A percentile compares a stretch with the other conserved stretches of the same genome.
Conservation (phyloP, 2,329 filamentous ascomycete genomes). For the Monosporascus sp. region DNA sequence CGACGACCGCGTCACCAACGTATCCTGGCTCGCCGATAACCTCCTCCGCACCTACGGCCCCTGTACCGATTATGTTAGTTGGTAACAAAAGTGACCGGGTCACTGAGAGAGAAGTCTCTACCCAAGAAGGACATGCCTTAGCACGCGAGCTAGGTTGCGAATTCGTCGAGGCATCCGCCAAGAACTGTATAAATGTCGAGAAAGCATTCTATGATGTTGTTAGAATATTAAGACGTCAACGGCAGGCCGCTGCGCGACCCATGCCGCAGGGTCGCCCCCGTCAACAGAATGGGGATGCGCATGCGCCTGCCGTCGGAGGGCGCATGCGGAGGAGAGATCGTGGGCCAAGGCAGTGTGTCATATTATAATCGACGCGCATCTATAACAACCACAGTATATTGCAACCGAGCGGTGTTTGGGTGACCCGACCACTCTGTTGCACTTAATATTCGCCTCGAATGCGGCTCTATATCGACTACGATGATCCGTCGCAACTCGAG, state of each 20-base stretch:
- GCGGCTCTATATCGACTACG: not conserved
- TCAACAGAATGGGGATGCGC: slow-evolving; percentile 19
- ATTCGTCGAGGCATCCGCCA: slow-evolving; percentile 93
- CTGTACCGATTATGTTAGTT: slow-evolving; percentile 94
- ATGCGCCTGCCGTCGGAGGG: slow-evolving; percentile 11
- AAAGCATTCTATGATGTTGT: slow-evolving; percentile 99
- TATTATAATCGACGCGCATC: slow-evolving; percentile 31
- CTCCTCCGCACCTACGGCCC: slow-evolving; percentile 52
- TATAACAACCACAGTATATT: not conserved
- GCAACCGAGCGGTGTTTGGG: not conserved
- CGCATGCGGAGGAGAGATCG: slow-evolving; percentile 24
- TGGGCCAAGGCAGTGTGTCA: slow-evolving; percentile 33
- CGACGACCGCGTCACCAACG: slow-evolving; percentile 67
- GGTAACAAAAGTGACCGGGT: slow-evolving; percentile 98
- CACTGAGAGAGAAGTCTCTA: slow-evolving; percentile 92
- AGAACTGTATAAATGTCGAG: slow-evolving; percentile 97
- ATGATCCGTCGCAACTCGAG: not conserved
- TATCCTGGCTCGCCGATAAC: slow-evolving; percentile 71
- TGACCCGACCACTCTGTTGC: not conserved
- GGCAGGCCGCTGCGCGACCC: slow-evolving; percentile 49
- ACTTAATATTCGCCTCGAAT: not conserved
- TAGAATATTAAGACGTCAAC: slow-evolving; percentile 78
- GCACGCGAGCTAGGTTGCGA: slow-evolving; percentile 91
- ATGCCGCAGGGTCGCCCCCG: slow-evolving; percentile 23
- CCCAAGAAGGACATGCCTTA: slow-evolving; percentile 88